Evolutionary conservation across 352 stramenopile species (phyloP), one percentile per base, ranked within the genome.

Genomic region (Phytophthora kernoviae): DNA sequence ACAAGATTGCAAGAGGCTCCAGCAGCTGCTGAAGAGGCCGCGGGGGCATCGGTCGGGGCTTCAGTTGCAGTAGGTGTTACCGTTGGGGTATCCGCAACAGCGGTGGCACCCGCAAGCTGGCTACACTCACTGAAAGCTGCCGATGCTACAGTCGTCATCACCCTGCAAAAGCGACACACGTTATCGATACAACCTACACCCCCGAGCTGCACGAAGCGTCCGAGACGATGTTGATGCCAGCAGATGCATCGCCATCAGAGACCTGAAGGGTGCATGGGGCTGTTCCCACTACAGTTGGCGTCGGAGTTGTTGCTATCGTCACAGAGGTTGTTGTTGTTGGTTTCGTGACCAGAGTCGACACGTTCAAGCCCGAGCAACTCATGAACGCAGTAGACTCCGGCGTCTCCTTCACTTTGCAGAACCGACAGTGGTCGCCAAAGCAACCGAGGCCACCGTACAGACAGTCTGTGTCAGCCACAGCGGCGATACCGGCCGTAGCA

Each of bases 141-240:
- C 4, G 75, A 83, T 45, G 79, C 62, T 0, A 62, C 27, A 0
- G 73, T 81, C 17, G 58, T 59, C 5, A n/a, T 58, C 4, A 39
- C 22, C 49, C 63, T 68, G 53, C 75, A 85, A 36, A 73, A 83
- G 15, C 70, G 70, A 11, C 73, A 83, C 21, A 65, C 34, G 5
- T 70, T 47, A 37, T 58, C 70, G 43, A 73, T 76, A 40, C 73
- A 80, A 7, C 70, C 70, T n/a, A 72, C 47, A 9, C 73, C 73
- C 73, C 70, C 14, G 12, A 43, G 1, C 33, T 53, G 14, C 73
- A 83, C 2, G 59, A 49, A 5, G 12, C 20, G 18, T 78, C 73
- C 9, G 53, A 32, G 1, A 74, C 55, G 43, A 70, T 68, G 1
- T 61, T 56, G 20, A 82, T 69, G 7, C 70, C 73, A n/a, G 73